These are phyloP conservation scores for Olyra latifolia DNA, from an alignment of 176 grass and related monocot genomes.

Conservation along the genomic window DNA sequence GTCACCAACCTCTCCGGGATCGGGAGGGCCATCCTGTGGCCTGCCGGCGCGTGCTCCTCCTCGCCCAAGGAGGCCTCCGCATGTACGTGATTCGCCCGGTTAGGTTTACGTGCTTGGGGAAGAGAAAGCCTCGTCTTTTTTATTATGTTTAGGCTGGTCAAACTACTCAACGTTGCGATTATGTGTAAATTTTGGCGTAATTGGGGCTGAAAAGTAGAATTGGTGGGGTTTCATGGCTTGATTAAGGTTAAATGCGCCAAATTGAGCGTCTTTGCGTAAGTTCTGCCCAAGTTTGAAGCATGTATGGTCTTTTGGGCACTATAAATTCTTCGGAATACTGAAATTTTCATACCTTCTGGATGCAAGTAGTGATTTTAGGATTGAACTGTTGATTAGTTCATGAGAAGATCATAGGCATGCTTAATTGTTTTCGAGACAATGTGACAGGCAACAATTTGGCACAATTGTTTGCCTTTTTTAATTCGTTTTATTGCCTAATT, in stretches of 20 bases:
- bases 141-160: not conserved
- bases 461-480: not conserved
- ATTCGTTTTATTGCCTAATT: not conserved
- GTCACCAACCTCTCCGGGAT: conserved; percentile 71
- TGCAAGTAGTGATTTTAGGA: not conserved
- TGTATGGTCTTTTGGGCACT: too few species aligned
- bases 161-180: not conserved
- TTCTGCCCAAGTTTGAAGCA: not conserved
- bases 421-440: conserved; percentile 9
- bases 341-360: not conserved
- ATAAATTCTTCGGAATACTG: not conserved
- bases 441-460: not conserved
- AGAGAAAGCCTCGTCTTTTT: not conserved
- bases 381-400: not conserved
- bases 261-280: not conserved
- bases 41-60: conserved; percentile 10
- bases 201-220: not conserved
- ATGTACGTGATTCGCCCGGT: conserved; percentile 45
- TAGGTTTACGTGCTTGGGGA: not conserved
- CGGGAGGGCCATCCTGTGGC: conserved; percentile 59
- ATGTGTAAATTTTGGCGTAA: not conserved
- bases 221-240: not conserved
- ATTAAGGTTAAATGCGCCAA: not conserved
- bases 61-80: conserved; percentile 36
- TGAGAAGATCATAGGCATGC: not conserved